These are phyloP conservation scores for Annulohypoxylon nitens DNA, from an alignment of 495 filamentous ascomycete species.

Conservation along the genomic window DNA sequence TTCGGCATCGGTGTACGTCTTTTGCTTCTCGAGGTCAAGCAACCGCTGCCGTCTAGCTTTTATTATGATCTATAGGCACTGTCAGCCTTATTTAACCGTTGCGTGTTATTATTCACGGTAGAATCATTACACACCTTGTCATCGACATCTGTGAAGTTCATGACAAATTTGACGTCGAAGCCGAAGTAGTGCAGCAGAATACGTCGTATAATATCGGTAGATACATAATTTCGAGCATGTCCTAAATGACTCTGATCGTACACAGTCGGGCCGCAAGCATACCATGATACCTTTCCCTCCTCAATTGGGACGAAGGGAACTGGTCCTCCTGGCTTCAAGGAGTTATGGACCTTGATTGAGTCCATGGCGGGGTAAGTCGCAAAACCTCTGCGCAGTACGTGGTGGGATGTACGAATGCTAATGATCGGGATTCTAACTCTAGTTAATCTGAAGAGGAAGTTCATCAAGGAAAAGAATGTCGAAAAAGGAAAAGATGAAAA, in stretches of 20 bases:
- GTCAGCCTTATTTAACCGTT: conserved; percentile 62
- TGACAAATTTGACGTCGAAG: conserved; percentile 89
- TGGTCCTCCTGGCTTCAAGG: conserved; percentile 76
- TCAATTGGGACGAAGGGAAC: conserved; percentile 82
- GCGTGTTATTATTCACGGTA: not conserved
- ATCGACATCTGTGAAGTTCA: conserved; percentile 95
- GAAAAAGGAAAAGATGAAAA: not conserved
- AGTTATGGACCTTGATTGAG: conserved; percentile 78
- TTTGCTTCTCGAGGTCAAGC: conserved; percentile 69
- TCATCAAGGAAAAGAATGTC: conserved; percentile 47
- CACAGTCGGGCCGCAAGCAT: conserved; percentile 91
- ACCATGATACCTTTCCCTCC: conserved; percentile 83
- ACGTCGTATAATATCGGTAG: conserved; percentile 90
- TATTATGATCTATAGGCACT: conserved; percentile 76
- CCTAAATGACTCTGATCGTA: conserved; percentile 93
- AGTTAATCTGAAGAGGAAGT: conserved; percentile 39
- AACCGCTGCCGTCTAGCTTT: conserved; percentile 83
- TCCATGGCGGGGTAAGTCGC: conserved; percentile 57
- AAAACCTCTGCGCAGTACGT: conserved; percentile 45
- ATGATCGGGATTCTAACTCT: conserved; percentile 33
- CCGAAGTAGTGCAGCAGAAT: conserved; percentile 89
- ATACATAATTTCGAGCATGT: conserved; percentile 94
- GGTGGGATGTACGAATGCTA: conserved; percentile 26
- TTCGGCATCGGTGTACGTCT: conserved; percentile 58
- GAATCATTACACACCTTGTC: conserved; percentile 73